phyloP scores from a whole-genome alignment of 2,329 filamentous ascomycete genomes.

The Nemania abortiva region DNA sequence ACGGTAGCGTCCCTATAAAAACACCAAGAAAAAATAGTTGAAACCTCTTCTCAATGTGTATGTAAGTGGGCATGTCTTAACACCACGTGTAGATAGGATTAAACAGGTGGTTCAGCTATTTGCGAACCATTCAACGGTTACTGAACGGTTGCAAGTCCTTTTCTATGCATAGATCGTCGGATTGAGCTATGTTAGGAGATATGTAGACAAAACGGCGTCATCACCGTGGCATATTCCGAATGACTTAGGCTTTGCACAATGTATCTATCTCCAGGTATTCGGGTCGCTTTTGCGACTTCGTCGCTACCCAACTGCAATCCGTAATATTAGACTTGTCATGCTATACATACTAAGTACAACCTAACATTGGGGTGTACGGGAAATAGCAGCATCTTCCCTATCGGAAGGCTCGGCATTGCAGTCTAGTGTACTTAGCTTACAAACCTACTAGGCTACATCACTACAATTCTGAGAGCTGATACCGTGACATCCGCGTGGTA shows the following conservation, averaged over 20 bases:
- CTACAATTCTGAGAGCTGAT: not conserved
- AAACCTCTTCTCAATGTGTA: not conserved
- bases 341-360: not conserved
- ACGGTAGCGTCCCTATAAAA: not conserved
- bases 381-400: slow-evolving; percentile 5
- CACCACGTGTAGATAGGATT: not conserved
- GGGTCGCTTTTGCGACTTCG: not conserved
- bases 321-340: not conserved
- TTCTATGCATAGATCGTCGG: not conserved
- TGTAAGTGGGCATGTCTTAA: not conserved
- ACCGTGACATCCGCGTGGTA: not conserved
- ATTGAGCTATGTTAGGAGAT: no score
- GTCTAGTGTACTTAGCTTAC: not conserved
- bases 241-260: not conserved
- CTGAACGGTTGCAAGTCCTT: not conserved
- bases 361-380: not conserved
- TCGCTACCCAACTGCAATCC: slow-evolving; percentile 4
- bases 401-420: slow-evolving; percentile 22
- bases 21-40: not conserved
- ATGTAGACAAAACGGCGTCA: not conserved
- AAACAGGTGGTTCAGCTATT: not conserved
- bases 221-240: no score
- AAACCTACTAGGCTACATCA: not conserved
- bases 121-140: not conserved
- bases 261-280: not conserved